Conservation (phyloP, 805 yeast species). For the Wickerhamiella australiensis region DNA sequence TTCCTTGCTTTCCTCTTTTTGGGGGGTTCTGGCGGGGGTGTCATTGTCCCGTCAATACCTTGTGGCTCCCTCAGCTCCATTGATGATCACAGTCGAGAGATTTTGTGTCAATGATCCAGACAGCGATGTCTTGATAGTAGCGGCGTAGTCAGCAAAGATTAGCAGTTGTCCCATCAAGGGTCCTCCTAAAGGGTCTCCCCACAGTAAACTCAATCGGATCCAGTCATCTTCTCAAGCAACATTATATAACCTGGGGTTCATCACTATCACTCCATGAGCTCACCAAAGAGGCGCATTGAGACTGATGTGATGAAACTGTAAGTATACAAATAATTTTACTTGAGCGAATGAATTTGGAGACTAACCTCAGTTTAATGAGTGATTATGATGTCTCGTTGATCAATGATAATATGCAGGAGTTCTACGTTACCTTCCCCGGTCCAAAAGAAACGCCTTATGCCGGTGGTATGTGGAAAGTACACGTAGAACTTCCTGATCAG, state of each 20-base stretch:
- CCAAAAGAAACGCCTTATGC: constrained; percentile 82
- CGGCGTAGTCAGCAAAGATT: background rate
- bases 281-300: constrained; percentile 71
- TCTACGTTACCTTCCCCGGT: constrained; percentile 72
- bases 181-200: background rate
- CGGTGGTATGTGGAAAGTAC: constrained; percentile 80
- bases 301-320: constrained; percentile 91
- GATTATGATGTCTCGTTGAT: constrained; percentile 77
- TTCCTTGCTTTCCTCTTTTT: background rate
- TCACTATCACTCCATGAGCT: constrained; percentile 26
- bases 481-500: constrained; percentile 88
- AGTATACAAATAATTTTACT: constrained; percentile 25
- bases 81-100: background rate
- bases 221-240: constrained; percentile 1
- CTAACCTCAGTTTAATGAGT: constrained; percentile 56
- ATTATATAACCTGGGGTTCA: constrained; percentile 3
- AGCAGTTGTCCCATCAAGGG: background rate
- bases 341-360: background rate
- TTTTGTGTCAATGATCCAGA: background rate
- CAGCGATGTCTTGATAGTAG: background rate
- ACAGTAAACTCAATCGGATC: background rate
- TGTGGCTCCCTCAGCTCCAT: constrained; percentile 15
- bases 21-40: constrained; percentile 1
- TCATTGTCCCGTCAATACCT: constrained; percentile 10
- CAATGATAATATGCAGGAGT: constrained; percentile 77